These are phyloP conservation scores for Pleurotus pulmonarius DNA, from an alignment of 768 basidiomycete species.

Conservation along the genomic window DNA sequence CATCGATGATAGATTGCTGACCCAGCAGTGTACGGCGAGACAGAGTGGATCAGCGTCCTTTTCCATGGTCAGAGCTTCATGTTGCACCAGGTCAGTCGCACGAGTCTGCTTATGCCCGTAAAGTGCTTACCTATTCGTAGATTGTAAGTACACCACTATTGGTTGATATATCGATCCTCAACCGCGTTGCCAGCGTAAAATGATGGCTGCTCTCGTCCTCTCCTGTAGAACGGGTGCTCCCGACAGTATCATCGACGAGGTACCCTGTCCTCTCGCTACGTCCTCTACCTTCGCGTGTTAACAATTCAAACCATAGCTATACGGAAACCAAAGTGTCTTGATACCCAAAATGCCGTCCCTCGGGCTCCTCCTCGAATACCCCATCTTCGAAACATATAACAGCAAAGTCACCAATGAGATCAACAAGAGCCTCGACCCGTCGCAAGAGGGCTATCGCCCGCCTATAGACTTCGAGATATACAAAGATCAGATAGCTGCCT, in stretches of 20 bases:
- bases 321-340: slow-evolving; percentile 70
- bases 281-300: background rate
- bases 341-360: slow-evolving; percentile 96
- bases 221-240: slow-evolving; percentile 75
- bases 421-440: slow-evolving; percentile 49
- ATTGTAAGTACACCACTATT: slow-evolving; percentile 34
- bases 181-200: slow-evolving; percentile 71
- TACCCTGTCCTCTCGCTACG: slow-evolving; percentile 18
- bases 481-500: slow-evolving; percentile 64
- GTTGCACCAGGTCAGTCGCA: slow-evolving; percentile 81
- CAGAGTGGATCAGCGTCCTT: slow-evolving; percentile 91
- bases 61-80: slow-evolving; percentile 99
- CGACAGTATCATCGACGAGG: slow-evolving; percentile 69
- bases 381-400: slow-evolving; percentile 80
- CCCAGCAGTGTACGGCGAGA: slow-evolving; percentile 85
- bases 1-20: slow-evolving; percentile 58
- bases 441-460: slow-evolving; percentile 62
- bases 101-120: background rate
- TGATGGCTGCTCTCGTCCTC: slow-evolving; percentile 88
- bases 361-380: slow-evolving; percentile 87
- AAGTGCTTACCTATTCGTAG: slow-evolving; percentile 21
- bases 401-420: slow-evolving; percentile 37
- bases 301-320: slow-evolving; percentile 46
- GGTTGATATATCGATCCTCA: too few relatives aligned
- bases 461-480: slow-evolving; percentile 70